Percentiles rank a stretch among this genome's conserved stretches.
Evolutionary conservation across 352 stramenopile species (phyloP).

Genomic region (Ophiocytium majus): DNA sequence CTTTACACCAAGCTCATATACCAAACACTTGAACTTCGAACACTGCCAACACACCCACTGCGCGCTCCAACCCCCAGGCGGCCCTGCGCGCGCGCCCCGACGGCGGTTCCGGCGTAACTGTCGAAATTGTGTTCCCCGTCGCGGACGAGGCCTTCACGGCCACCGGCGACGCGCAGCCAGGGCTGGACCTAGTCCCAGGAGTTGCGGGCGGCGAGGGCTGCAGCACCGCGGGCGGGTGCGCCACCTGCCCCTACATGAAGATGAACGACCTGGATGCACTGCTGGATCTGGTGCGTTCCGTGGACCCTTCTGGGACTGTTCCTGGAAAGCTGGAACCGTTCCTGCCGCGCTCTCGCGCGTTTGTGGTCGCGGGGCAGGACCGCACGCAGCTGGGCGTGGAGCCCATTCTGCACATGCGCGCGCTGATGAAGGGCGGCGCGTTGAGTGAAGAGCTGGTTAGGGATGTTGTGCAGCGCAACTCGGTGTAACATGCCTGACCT

Average conservation of each 20-base stretch:
- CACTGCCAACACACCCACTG: too few relatives aligned
- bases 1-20: too few relatives aligned
- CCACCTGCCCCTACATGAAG: constrained; percentile 97
- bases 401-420: constrained; percentile 94
- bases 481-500: too few relatives aligned
- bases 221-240: constrained; percentile 90
- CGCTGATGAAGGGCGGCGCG: constrained; percentile 83
- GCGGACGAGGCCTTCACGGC: constrained; percentile 78
- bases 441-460: constrained; percentile 76
- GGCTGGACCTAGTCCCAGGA: constrained; percentile 42
- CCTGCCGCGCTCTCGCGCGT: constrained; percentile 83
- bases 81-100: constrained; percentile 6
- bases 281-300: constrained; percentile 75
- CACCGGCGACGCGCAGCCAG: constrained; percentile 31
- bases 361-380: constrained; percentile 78
- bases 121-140: constrained; percentile 95
- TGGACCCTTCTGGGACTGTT: constrained; percentile 54
- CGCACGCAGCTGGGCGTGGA: constrained; percentile 86
- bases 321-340: constrained; percentile 59
- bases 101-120: constrained; percentile 60
- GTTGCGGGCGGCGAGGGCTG: constrained; percentile 85
- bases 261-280: constrained; percentile 97
- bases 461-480: constrained; percentile 64
- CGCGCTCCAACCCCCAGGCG: too few relatives aligned
- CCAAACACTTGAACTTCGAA: too few relatives aligned